Evolutionary conservation across 371 early-diverging fungal genomes (phyloP).

Genomic region (Lichtheimia hyalospora): DNA sequence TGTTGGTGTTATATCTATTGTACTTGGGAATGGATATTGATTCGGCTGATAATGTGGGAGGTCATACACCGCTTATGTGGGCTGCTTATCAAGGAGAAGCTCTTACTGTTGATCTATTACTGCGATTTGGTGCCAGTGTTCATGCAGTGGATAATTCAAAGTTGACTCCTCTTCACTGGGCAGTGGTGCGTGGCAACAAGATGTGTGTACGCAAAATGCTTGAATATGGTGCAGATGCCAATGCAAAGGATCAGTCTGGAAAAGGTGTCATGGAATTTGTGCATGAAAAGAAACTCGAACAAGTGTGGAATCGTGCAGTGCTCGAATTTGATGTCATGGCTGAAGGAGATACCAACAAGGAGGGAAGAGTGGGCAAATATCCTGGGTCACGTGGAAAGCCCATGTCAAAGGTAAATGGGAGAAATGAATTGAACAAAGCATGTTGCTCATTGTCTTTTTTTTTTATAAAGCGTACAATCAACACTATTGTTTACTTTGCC

Average conservation of each 20-base stretch:
- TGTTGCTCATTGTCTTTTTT: too few species aligned
- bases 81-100: conserved; percentile 86
- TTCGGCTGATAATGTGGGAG: conserved; percentile 67
- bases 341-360: conserved; percentile 31
- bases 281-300: conserved; percentile 37
- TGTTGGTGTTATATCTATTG: conserved; percentile 73
- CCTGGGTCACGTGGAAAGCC: conserved; percentile 36
- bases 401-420: conserved; percentile 32
- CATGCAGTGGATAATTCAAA: conserved; percentile 70
- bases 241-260: conserved; percentile 37
- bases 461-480: conserved; percentile 14
- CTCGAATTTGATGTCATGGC: conserved; percentile 48
- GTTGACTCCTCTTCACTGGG: conserved; percentile 86
- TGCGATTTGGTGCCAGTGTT: conserved; percentile 70
- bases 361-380: conserved; percentile 27
- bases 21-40: conserved; percentile 75
- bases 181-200: conserved; percentile 52
- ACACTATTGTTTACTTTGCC: conserved; percentile 66
- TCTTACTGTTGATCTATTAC: conserved; percentile 64
- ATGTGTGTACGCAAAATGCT: conserved; percentile 51
- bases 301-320: conserved; percentile 46
- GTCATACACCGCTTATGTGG: conserved; percentile 93
- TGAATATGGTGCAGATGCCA: conserved; percentile 54
- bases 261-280: conserved; percentile 55
- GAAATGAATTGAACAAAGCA: too few species aligned